Evolutionary conservation across 768 basidiomycete species (phyloP), one percentile per base, ranked within the genome.

Genomic region (Auriscalpium orientale): DNA sequence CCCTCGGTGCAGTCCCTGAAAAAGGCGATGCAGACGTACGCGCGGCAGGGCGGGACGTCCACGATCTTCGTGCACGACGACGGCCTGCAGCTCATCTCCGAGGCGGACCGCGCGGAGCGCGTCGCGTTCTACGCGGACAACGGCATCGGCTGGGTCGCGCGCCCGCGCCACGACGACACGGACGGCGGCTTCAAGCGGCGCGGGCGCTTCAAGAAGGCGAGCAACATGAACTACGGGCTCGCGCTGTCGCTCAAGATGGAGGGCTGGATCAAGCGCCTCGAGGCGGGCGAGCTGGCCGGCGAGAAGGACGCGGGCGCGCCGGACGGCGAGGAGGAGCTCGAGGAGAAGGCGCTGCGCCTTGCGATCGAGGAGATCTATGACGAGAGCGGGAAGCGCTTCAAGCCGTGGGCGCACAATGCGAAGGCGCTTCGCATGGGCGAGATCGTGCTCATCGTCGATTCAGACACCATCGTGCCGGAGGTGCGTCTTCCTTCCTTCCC

Each of bases 141-240:
- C 64, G 81, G 83, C 65, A 87, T 92, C 60, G 90, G 86, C 15
- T 93, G 85, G 81, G 84, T 91, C 58, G 89, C 91, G 22, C 83
- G 91, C 45, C 90, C 91, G 1, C 76, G 77, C 55, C 89, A 91
- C 67, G 79, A 79, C 43, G 71, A 71, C 60, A 68, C 71, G 2
- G 70, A 80, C 16, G 82, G 83, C 65, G 89, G 87, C 1, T 90
- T 81, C 74, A 79, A 86, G 58, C 87, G 91, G 49, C 87, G 88
- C 34, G 91, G 91, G 44, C 81, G 90, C 20, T 95, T 95, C 78
- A 95, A 95, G 76, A 95, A 95, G 71, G 91, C 91, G 1, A 85
- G 84, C 15, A 95, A 95, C 70, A 85, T 95, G 86, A 95, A 95
- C 67, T 92, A 87, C 63, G 90, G 80, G 0, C 74, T 78, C n/a